Evolutionary conservation across 129 eudicot species (phyloP).

Genomic region (Tanacetum coccineum): DNA sequence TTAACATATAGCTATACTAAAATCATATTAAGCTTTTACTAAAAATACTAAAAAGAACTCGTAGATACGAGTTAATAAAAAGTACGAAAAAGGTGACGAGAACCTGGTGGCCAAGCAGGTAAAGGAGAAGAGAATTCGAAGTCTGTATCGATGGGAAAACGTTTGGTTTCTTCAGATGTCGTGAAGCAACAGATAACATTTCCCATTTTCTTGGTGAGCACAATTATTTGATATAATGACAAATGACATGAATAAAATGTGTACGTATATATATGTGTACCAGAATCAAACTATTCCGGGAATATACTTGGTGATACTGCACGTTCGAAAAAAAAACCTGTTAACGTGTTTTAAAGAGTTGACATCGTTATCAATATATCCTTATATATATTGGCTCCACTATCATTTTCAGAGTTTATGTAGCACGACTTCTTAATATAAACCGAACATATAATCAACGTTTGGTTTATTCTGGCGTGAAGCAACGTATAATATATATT

Average conservation of each 20-base stretch:
- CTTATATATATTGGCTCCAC: no score
- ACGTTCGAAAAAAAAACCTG: no score
- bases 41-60: no score
- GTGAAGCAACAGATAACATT: constrained; percentile 25
- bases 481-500: no score
- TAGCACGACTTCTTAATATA: no score
- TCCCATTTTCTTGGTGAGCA: constrained; percentile 23
- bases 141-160: constrained; percentile 23
- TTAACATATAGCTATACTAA: background rate
- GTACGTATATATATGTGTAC: background rate
- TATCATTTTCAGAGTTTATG: no score
- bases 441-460: no score
- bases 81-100: background rate
- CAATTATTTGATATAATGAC: background rate
- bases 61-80: background rate
- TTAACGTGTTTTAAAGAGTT: no score
- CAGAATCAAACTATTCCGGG: background rate
- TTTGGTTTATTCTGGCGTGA: no score
- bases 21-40: background rate
- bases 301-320: background rate
- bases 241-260: background rate
- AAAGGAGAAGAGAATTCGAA: constrained; percentile 40
- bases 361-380: no score
- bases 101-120: constrained; percentile 51
- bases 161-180: constrained; percentile 1